phyloP scores from a whole-genome alignment of 2,329 filamentous ascomycete species.

The Geosmithia morbida region DNA sequence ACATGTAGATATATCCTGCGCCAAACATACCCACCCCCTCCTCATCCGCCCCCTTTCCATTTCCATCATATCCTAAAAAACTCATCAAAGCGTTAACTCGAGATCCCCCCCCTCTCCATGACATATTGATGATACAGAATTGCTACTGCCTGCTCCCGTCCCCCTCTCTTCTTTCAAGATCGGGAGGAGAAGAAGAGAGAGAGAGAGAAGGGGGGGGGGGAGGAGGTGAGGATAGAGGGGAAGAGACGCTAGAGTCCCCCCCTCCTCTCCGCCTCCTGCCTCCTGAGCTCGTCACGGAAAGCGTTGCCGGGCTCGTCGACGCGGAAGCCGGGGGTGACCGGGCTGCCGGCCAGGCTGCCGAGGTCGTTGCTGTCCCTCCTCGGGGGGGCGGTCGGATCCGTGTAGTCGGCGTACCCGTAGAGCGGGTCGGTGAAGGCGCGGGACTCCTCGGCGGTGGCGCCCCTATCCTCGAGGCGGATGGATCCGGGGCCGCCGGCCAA shows the following conservation, averaged over 20 bases:
- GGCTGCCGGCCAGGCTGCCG: conserved; percentile 32
- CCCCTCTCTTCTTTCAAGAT: too few relatives aligned
- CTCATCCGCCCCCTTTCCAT: too few relatives aligned
- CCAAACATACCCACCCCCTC: too few relatives aligned
- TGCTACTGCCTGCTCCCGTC: too few relatives aligned
- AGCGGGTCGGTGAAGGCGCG: not conserved
- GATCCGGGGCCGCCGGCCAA: conserved; percentile 15
- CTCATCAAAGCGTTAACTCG: too few relatives aligned
- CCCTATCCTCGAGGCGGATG: conserved; percentile 28
- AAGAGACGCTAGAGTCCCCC: not conserved
- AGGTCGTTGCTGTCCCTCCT: conserved; percentile 28
- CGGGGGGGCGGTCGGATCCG: conserved; percentile 14
- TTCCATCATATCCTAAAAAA: too few relatives aligned
- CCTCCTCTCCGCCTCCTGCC: conserved; percentile 26
- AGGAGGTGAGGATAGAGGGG: too few relatives aligned
- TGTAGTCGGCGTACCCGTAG: conserved; percentile 11
- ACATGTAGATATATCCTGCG: too few relatives aligned
- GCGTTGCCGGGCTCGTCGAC: conserved; percentile 20
- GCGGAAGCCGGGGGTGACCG: conserved; percentile 25
- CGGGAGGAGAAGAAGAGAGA: too few relatives aligned
- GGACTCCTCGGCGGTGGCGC: not conserved
- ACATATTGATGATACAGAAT: too few relatives aligned
- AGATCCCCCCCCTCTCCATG: too few relatives aligned
- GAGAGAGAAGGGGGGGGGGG: too few relatives aligned
- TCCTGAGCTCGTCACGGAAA: conserved; percentile 34